Percentiles rank a stretch among this genome's conserved stretches.
phyloP scores from a whole-genome alignment of 2,329 filamentous ascomycete genomes.

The Diaporthe vexans region DNA sequence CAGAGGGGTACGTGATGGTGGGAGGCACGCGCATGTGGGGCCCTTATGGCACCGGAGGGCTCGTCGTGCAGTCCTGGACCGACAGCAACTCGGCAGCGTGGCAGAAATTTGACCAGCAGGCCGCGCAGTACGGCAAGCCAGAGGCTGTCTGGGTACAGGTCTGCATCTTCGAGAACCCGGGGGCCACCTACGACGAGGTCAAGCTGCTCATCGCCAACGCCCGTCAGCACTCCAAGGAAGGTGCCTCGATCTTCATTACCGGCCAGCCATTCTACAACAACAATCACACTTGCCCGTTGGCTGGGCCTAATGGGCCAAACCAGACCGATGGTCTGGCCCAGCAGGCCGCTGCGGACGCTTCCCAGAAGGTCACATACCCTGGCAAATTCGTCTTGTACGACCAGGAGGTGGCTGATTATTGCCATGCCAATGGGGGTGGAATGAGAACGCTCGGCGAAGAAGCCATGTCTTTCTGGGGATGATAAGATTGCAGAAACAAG shows the following conservation, averaged over 20 bases:
- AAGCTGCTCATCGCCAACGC: conserved; percentile 49
- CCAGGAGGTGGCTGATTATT: background rate
- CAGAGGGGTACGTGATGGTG: conserved; percentile 47
- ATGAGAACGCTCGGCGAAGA: background rate
- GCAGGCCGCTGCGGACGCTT: background rate
- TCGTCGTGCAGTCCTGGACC: conserved; percentile 51
- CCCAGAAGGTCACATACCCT: conserved; percentile 1
- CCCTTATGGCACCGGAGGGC: conserved; percentile 47
- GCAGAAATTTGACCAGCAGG: conserved; percentile 47
- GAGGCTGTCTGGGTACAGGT: conserved; percentile 48
- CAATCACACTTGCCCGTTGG: conserved; percentile 45
- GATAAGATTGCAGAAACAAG: no score
- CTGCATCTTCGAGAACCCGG: conserved; percentile 49
- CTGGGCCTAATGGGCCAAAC: conserved; percentile 41
- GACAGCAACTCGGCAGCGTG: conserved; percentile 46
- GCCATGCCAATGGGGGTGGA: conserved; percentile 12
- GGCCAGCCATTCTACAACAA: conserved; percentile 50
- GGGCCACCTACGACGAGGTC: conserved; percentile 49
- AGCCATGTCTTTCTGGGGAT: no score
- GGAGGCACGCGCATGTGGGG: conserved; percentile 44
- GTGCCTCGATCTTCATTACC: conserved; percentile 47
- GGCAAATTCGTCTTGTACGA: background rate
- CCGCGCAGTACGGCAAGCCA: conserved; percentile 45
- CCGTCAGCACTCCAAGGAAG: conserved; percentile 7
- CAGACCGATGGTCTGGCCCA: background rate